Conservation (phyloP, 163 green algal species). For the Volvox carteri region DNA sequence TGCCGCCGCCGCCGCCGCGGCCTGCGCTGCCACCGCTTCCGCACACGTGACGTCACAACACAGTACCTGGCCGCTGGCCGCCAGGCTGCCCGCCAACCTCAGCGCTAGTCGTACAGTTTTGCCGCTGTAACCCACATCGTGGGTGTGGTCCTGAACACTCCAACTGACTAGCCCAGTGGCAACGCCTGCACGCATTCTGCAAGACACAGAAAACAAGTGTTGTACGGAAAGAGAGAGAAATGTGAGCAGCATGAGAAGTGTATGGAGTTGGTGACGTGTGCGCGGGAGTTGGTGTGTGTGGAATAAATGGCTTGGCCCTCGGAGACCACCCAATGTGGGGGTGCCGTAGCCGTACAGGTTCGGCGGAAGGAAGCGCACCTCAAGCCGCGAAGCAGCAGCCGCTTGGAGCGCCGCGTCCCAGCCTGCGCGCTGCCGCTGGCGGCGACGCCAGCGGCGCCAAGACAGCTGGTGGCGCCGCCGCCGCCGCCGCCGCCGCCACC, state of each 20-base stretch:
- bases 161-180: slow-evolving; percentile 1
- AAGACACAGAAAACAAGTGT: too few species aligned
- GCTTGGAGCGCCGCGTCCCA: background rate
- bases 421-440: background rate
- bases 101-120: slow-evolving; percentile 15
- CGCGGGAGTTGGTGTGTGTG: too few species aligned
- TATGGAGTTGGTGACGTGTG: too few species aligned
- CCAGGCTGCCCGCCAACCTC: background rate
- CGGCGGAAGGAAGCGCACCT: too few species aligned
- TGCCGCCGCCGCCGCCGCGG: background rate
- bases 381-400: slow-evolving; percentile 13
- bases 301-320: too few species aligned
- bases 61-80: slow-evolving; percentile 10
- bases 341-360: too few species aligned
- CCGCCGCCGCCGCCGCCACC: background rate
- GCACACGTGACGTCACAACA: slow-evolving; percentile 34
- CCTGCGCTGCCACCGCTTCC: slow-evolving; percentile 35
- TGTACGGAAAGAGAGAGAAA: too few species aligned
- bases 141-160: slow-evolving; percentile 23
- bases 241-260: too few species aligned
- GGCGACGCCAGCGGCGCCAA: background rate
- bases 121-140: slow-evolving; percentile 26
- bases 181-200: slow-evolving; percentile 26
- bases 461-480: background rate
- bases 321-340: too few species aligned